Evolutionary conservation across 2,329 filamentous ascomycete genomes (phyloP).

Genomic region (Plectosphaerella sp.): DNA sequence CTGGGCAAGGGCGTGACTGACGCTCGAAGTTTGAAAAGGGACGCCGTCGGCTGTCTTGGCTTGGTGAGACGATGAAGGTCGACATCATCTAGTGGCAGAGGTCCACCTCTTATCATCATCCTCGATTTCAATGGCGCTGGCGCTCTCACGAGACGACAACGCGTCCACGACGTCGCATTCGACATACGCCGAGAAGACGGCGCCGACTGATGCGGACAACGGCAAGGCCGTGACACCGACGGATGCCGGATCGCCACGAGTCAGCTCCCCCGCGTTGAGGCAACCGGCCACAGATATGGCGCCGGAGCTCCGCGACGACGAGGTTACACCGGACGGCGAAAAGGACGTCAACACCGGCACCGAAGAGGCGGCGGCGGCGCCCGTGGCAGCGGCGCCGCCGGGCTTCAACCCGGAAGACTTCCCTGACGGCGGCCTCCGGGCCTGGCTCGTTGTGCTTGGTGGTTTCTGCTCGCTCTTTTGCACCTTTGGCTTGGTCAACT

Average conservation of each 20-base stretch:
- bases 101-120: too few species aligned
- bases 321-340: background rate
- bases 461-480: slow-evolving; percentile 38
- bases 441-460: slow-evolving; percentile 53
- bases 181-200: background rate
- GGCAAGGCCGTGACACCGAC: background rate
- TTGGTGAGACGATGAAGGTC: too few species aligned
- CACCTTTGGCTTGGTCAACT: slow-evolving; percentile 40
- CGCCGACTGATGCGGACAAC: background rate
- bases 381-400: background rate
- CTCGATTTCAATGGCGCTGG: too few species aligned
- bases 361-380: background rate
- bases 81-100: too few species aligned
- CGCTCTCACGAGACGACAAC: background rate
- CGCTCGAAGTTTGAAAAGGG: too few species aligned
- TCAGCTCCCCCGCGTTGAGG: background rate
- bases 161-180: background rate
- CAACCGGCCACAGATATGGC: background rate
- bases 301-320: background rate
- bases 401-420: slow-evolving; percentile 42
- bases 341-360: background rate
- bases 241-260: too few species aligned
- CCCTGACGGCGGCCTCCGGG: slow-evolving; percentile 53
- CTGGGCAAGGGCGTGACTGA: too few species aligned
- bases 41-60: too few species aligned